Evolutionary conservation across 2,329 filamentous ascomycete species (phyloP), one percentile per base, ranked within the genome.

Genomic region (Helotiales sp.): DNA sequence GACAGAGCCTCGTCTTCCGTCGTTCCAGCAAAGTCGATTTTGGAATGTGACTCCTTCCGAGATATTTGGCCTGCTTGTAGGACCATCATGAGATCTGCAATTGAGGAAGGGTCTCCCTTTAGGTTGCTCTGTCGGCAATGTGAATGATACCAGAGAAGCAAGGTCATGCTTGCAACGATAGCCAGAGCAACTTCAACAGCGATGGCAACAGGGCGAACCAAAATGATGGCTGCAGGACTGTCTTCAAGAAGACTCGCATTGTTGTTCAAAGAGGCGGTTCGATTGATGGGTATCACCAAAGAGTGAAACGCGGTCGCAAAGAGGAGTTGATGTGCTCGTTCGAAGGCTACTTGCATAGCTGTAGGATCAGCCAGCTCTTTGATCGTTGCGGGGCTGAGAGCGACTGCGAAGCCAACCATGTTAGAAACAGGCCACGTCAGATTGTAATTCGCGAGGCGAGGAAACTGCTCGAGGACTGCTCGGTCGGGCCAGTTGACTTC

Each of bases 311-410:
- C 77, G 4, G 70, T 15, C 0, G 79, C 69, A 50, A 85, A 83
- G 0, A 84, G 69, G 0, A 85, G 32, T 15, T 79, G 73, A 62
- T 84, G 82, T 0, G 80, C 80, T 1, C 74, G 73, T 30, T 80
- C 75, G 54, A 82, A 83, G 0, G 79, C 78, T 1, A 69, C 32
- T 0, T 73, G 70, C 0, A 84, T 64, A 0, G 65, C 68, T 15
- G 73, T 58, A 28, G 77, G 76, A 45, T 81, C 76, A 1, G 80
- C 60, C 37, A 80, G 80, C 0, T 78, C 75, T 17, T 77, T 73
- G 0, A 77, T 6, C 0, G 78, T 65, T 0, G 63, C 65, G 1
- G 72, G 64, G 10, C 70, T 73, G 0, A 75, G 71, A 7, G 73
- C 78, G 2, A 83, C 61, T 0, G 80, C 78, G n/a, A 81, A 78